phyloP scores from a whole-genome alignment of 2,329 filamentous ascomycete species.

The Penicillium sp. region DNA sequence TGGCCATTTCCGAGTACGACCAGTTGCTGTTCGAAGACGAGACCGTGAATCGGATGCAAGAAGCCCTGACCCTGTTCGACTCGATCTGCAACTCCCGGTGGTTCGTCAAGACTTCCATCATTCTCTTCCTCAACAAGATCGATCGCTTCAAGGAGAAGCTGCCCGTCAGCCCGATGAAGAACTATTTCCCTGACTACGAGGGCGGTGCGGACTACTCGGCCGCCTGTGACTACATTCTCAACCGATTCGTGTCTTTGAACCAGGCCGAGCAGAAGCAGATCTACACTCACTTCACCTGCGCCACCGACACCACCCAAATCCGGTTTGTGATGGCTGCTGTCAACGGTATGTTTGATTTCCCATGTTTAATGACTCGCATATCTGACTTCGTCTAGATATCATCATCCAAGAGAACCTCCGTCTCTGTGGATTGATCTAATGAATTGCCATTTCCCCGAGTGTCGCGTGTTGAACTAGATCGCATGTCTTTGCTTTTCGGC shows the following conservation, averaged over 20 bases:
- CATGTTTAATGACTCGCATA: too few relatives aligned
- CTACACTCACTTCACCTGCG: conserved; percentile 99
- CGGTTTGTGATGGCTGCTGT: conserved; percentile 99
- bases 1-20: conserved; percentile 96
- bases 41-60: conserved; percentile 76
- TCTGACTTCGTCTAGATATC: conserved; percentile 61
- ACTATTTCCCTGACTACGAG: conserved; percentile 74
- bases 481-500: conserved; percentile 26
- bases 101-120: conserved; percentile 68
- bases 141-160: conserved; percentile 71
- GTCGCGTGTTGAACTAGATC: conserved; percentile 30
- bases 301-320: conserved; percentile 97
- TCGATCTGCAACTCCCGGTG: conserved; percentile 67
- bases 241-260: conserved; percentile 96
- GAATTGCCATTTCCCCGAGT: conserved; percentile 25
- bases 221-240: conserved; percentile 97
- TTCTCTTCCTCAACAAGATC: conserved; percentile 70
- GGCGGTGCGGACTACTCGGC: conserved; percentile 90
- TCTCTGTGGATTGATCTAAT: conserved; percentile 91
- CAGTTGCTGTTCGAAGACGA: conserved; percentile 94
- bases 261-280: conserved; percentile 99
- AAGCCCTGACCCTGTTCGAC: conserved; percentile 65
- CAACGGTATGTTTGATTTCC: conserved; percentile 63
- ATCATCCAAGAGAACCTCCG: conserved; percentile 99
- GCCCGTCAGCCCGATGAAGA: conserved; percentile 66